Evolutionary conservation across 257 asterid genomes (phyloP), one percentile per base, ranked within the genome.

Genomic region (Capsicum chinense): DNA sequence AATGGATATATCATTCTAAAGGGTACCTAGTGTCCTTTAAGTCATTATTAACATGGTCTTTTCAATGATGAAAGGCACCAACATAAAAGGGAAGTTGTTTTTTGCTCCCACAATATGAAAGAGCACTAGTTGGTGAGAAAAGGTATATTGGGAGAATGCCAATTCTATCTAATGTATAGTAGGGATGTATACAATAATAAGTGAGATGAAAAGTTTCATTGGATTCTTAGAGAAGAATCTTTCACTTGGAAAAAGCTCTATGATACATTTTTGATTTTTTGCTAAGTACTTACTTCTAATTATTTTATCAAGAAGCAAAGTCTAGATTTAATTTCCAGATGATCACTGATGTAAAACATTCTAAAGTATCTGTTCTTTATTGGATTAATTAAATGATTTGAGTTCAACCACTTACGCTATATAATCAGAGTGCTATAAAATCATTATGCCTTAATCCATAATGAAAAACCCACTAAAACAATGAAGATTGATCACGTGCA

Each of bases 221-320:
- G 81, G 64, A 76, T 52, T 26, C 81, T 76, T 52, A 14, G 44
- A 76, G 42, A 13, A 54, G 26, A 76, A 76, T 52, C 47, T 76
- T 76, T 76, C 63, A 76, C 81, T 76, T 76, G 63, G 9, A 21
- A 74, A 74, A 74, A 74, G 62, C 19, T 74, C 39, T 54, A 74
- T 21, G 60, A 21, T 21, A 52, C 12, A 26, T 21, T 44, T 71
- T 39, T 39, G 5, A 39, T 39, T 17, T 48, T 57, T 42, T 71
- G 78, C 8, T 3, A 69, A 39, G 33, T 69, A 39, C 78, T 16
- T 39, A 58, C 76, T 39, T 3, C 13, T 66, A 66, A 66, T 69
- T 69, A 76, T 76, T 37, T 21, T 12, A 52, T 76, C 26, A 52
- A 52, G 8, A 76, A 76, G 81, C 47, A 11, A 74, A 74, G 7